Percentiles rank a stretch among this genome's conserved stretches.
phyloP scores from a whole-genome alignment of 2,329 filamentous ascomycete genomes.

The Colletotrichum horii region DNA sequence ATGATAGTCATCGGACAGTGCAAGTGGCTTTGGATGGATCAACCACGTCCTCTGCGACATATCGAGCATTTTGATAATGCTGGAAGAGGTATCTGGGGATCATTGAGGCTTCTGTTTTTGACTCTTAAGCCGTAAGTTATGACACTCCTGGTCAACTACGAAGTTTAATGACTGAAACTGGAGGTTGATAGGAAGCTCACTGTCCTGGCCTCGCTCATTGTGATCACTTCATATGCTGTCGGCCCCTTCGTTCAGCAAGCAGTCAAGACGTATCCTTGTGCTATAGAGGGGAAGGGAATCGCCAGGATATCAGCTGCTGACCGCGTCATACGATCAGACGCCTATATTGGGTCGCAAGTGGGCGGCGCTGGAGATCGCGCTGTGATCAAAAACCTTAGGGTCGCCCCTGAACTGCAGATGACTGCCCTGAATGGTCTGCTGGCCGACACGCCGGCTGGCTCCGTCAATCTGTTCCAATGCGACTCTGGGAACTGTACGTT shows the following conservation, averaged over 20 bases:
- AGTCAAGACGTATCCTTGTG: background rate
- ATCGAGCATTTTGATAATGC: background rate
- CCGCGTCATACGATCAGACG: background rate
- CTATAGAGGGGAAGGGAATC: background rate
- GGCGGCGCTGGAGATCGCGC: background rate
- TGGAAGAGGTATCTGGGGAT: background rate
- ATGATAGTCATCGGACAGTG: background rate
- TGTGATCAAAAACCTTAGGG: background rate
- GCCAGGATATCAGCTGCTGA: background rate
- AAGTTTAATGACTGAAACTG: background rate
- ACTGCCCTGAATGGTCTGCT: background rate
- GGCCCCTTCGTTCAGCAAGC: background rate
- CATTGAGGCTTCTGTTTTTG: background rate
- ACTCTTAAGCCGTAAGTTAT: background rate
- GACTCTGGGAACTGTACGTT: background rate
- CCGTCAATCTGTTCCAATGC: background rate
- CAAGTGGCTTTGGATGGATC: background rate
- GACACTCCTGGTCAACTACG: background rate
- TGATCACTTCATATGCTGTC: background rate
- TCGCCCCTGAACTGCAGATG: background rate
- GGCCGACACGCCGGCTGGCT: background rate
- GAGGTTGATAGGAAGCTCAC: background rate
- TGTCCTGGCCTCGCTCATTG: background rate
- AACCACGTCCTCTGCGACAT: background rate
- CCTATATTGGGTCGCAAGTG: background rate